Evolutionary conservation across 768 basidiomycete species (phyloP).

Genomic region (Termitomyces sp.): DNA sequence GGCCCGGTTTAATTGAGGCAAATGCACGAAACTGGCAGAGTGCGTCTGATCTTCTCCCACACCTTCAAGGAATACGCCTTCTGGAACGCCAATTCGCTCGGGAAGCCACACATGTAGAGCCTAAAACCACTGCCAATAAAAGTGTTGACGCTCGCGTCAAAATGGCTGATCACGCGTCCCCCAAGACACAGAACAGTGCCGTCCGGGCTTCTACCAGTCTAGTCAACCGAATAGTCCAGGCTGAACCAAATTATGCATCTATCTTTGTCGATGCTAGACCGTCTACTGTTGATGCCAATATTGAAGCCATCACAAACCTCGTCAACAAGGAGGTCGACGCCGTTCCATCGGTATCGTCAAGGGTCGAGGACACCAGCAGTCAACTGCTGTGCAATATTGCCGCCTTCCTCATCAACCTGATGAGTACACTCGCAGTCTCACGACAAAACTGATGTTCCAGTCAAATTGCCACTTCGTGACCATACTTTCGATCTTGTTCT

Average conservation of each 20-base stretch:
- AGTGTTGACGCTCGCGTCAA: constrained; percentile 37
- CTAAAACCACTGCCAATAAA: constrained; percentile 32
- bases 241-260: constrained; percentile 24
- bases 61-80: constrained; percentile 60
- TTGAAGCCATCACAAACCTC: constrained; percentile 16
- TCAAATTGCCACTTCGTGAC: constrained; percentile 65
- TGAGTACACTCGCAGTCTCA: too few relatives aligned
- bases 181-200: constrained; percentile 22
- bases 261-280: constrained; percentile 22
- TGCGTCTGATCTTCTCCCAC: constrained; percentile 64
- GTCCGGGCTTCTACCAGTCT: constrained; percentile 32
- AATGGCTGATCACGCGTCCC: constrained; percentile 22
- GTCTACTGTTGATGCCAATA: constrained; percentile 14
- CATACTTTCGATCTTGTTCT: constrained; percentile 80
- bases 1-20: constrained; percentile 62
- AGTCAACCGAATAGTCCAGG: constrained; percentile 27
- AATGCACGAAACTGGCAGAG: constrained; percentile 67
- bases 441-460: constrained; percentile 53
- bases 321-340: constrained; percentile 48
- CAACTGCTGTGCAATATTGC: too few relatives aligned
- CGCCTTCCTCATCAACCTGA: too few relatives aligned
- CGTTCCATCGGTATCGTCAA: constrained; percentile 37
- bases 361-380: constrained; percentile 35
- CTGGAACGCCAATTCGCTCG: constrained; percentile 46
- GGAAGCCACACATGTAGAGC: constrained; percentile 16